Evolutionary conservation across 179 eudicot genomes (phyloP).

Genomic region (Silene coronaria): DNA sequence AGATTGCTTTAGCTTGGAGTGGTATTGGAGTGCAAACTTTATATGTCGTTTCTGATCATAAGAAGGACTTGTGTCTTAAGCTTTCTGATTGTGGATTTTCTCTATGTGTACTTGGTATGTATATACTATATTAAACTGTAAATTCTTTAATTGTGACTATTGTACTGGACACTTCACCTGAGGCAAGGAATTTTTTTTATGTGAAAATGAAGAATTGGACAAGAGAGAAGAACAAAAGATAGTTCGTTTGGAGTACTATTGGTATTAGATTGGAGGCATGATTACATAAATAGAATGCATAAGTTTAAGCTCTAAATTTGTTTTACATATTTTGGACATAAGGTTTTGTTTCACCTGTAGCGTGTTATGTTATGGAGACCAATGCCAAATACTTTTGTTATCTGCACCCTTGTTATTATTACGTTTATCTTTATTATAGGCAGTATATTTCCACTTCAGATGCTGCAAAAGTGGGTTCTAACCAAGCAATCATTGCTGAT

Average conservation of each 20-base stretch:
- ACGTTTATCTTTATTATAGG: not conserved
- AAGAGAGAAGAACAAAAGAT: not conserved
- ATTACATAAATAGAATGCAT: not conserved
- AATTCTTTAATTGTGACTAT: not conserved
- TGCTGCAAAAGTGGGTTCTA: not conserved
- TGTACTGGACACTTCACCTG: not conserved
- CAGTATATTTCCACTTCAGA: not conserved
- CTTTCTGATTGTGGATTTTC: slow-evolving; percentile 35
- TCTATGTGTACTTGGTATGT: slow-evolving; percentile 46
- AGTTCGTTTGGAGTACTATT: not conserved
- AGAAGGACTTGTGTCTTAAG: slow-evolving; percentile 27
- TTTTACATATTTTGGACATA: not conserved
- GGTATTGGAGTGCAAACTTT: slow-evolving; percentile 34
- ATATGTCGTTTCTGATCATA: slow-evolving; percentile 38
- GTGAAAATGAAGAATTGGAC: not conserved
- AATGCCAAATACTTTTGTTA: not conserved
- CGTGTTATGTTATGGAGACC: not conserved
- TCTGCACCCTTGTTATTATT: not conserved
- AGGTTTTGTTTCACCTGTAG: not conserved
- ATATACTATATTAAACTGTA: slow-evolving; percentile 7
- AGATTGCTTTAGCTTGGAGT: slow-evolving; percentile 40
- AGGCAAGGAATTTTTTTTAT: not conserved
- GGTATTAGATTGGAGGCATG: not conserved
- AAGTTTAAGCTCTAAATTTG: not conserved
- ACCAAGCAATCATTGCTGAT: not conserved